phyloP scores from a whole-genome alignment of 176 grass and related monocot genomes.

The Oryza australiensis region DNA sequence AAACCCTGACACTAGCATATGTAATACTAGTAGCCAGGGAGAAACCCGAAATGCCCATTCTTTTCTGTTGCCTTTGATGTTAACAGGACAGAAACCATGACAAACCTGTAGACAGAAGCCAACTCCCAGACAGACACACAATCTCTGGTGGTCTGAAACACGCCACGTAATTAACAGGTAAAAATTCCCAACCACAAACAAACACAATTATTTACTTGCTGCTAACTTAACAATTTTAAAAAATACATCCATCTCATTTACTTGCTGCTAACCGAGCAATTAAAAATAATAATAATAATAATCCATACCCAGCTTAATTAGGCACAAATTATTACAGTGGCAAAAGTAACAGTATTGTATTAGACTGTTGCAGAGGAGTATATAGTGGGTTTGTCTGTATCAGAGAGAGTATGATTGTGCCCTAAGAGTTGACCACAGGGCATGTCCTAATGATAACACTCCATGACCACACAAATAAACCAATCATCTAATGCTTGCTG shows the following conservation, averaged over 20 bases:
- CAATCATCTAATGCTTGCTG: conserved; percentile 41
- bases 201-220: not conserved
- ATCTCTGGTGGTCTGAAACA: not conserved
- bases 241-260: not conserved
- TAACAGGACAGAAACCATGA: not conserved
- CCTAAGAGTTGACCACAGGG: conserved; percentile 53
- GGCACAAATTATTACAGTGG: conserved; percentile 1
- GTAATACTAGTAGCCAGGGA: not conserved
- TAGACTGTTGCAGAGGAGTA: conserved; percentile 21
- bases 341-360: conserved; percentile 9
- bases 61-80: not conserved
- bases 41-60: not conserved
- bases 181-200: not conserved
- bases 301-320: not conserved
- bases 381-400: conserved; percentile 57
- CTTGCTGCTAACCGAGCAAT: not conserved
- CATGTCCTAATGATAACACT: conserved; percentile 34
- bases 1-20: not conserved
- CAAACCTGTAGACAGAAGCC: not conserved
- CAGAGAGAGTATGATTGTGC: conserved; percentile 47
- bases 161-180: not conserved
- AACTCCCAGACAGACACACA: not conserved
- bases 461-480: conserved; percentile 42
- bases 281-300: too few species aligned
- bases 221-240: not conserved